Evolutionary conservation across 768 basidiomycete species (phyloP).

Genomic region (Leucocoprinus leucothites): DNA sequence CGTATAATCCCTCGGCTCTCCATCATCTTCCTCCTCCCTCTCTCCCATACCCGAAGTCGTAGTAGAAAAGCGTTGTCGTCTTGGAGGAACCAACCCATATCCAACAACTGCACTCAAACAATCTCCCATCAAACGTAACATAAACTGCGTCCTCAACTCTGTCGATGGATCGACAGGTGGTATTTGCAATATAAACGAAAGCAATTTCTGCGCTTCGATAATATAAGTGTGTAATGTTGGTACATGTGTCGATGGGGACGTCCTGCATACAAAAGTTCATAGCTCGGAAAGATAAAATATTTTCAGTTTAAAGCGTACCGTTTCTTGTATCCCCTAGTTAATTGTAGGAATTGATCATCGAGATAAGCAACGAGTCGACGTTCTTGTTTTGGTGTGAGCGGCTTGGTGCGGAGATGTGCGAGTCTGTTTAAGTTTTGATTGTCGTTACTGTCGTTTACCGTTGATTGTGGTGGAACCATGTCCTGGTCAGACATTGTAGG

Average conservation of each 20-base stretch:
- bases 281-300: not conserved
- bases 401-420: slow-evolving; percentile 15
- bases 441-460: too few species aligned
- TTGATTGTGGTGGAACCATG: too few species aligned
- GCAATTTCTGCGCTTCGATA: slow-evolving; percentile 48
- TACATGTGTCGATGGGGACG: slow-evolving; percentile 47
- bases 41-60: not conserved
- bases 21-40: not conserved
- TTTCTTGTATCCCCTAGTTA: slow-evolving; percentile 72
- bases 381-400: slow-evolving; percentile 58
- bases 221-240: slow-evolving; percentile 62
- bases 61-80: too few species aligned
- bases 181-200: slow-evolving; percentile 67
- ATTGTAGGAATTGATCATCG: slow-evolving; percentile 60
- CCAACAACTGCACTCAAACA: slow-evolving; percentile 57
- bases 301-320: slow-evolving; percentile 44
- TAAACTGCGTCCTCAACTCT: slow-evolving; percentile 57
- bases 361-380: slow-evolving; percentile 60
- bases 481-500: too few species aligned
- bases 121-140: slow-evolving; percentile 74
- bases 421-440: not conserved
- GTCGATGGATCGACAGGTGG: slow-evolving; percentile 73
- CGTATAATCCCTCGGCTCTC: slow-evolving; percentile 8
- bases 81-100: slow-evolving; percentile 34
- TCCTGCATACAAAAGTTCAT: slow-evolving; percentile 24